Base-by-base conservation (phyloP, 2,329 filamentous ascomycete genomes). In the Sordariomycetes sp. region DNA sequence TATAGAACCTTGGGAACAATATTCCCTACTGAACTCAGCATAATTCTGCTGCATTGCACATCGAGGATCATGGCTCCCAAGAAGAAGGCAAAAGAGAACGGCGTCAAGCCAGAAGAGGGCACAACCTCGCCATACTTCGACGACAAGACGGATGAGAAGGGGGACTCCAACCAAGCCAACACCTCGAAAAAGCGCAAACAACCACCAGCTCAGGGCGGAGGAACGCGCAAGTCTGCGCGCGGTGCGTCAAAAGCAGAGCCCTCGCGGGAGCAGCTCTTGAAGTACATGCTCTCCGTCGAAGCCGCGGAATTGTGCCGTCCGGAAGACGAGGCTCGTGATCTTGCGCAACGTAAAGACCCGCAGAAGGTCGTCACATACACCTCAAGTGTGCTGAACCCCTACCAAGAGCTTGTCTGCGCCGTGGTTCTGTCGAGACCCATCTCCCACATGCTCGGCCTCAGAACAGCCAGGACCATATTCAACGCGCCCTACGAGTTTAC, bases 331-430 rank as follows among this genome's bases (percentile, higher is more conserved):
- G 23, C 20, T 16, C n/a, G 23, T 14, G 32, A 23, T 14, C 21
- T 33, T 9, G 21, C 14, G 20, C 18, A n/a, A 18, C 20, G 20
- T 12, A 18, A 26, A 3, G 10, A 23, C 14, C 8, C 3, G 21
- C n/a, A 26, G 14, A 8, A 10, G 4, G 14, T 24, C 20, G 32
- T 41, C 4, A 34, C 33, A 0, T 41, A 39, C 23, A 37, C 39
- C 10, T 32, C 32, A 21, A 33, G 33, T 6, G n/a, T 44, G 2
- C 43, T 61, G 12, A 60, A 47, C 6, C 55, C 62, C 0, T 65
- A 64, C 42, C 58, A 67, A 44, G 60, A 67, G 39, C 53, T 68
- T 2, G 43, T 66, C 19, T 57, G 53, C 36, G 61, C 63, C 8
- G 49, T 63, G 21, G 48, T 67, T 12, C 50, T 68, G 6, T 62